Evolutionary conservation across 805 yeast genomes (phyloP).

Genomic region (Metschnikowia similis): DNA sequence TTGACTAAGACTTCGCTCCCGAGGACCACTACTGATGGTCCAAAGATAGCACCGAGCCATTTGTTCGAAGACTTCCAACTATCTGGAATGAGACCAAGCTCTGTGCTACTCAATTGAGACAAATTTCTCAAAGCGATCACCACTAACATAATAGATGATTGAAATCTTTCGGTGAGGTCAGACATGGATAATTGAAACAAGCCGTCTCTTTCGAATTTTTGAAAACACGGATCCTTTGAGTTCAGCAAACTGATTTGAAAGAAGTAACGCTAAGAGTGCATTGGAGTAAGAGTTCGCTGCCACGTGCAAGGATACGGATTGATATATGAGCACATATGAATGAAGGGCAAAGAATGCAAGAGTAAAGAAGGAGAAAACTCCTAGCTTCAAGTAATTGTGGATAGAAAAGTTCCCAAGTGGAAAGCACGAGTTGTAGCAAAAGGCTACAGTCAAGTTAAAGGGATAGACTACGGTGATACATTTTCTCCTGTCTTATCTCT

Average conservation of each 20-base stretch:
- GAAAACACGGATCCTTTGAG: slow-evolving; percentile 85
- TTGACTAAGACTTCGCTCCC: slow-evolving; percentile 87
- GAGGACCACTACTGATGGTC: slow-evolving; percentile 78
- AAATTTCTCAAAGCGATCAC: slow-evolving; percentile 78
- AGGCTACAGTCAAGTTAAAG: too few species aligned
- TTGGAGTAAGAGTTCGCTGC: slow-evolving; percentile 95
- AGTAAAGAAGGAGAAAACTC: slow-evolving; percentile 40
- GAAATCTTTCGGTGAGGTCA: slow-evolving; percentile 86
- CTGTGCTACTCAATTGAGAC: slow-evolving; percentile 53
- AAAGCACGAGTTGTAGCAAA: too few species aligned
- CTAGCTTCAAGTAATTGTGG: slow-evolving; percentile 13
- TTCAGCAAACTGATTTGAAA: slow-evolving; percentile 89
- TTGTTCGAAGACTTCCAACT: slow-evolving; percentile 63
- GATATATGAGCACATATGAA: slow-evolving; percentile 73
- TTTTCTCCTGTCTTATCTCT: too few species aligned
- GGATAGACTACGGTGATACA: too few species aligned
- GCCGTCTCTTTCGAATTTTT: slow-evolving; percentile 83
- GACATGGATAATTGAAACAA: slow-evolving; percentile 85
- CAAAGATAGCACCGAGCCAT: slow-evolving; percentile 71
- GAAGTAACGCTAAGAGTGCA: slow-evolving; percentile 74
- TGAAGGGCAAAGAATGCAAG: slow-evolving; percentile 61
- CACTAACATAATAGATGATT: slow-evolving; percentile 63
- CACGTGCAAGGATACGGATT: slow-evolving; percentile 83
- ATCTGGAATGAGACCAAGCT: slow-evolving; percentile 55
- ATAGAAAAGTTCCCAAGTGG: slow-evolving; percentile 16